Conservation (phyloP, 2,329 filamentous ascomycete genomes). For the Epichloe gansuensis region DNA sequence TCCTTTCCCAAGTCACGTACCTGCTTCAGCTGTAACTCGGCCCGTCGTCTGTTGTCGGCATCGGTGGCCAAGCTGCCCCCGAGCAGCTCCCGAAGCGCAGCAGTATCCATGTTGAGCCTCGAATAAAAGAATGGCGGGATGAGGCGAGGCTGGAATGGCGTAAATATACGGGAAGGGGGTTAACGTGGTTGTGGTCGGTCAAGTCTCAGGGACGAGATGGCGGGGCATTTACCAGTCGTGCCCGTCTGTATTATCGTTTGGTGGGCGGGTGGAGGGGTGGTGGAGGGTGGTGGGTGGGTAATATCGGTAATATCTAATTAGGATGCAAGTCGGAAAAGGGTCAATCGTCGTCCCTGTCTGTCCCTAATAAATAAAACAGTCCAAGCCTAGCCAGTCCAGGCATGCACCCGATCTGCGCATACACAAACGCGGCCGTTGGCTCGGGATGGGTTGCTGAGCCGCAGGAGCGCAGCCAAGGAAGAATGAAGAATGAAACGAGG, state of each 20-base stretch:
- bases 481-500: not conserved
- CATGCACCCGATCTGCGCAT: not conserved
- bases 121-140: constrained; percentile 1
- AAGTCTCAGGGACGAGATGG: constrained; percentile 2
- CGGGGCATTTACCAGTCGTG: constrained; percentile 4
- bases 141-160: not conserved
- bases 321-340: not conserved
- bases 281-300: too few species aligned
- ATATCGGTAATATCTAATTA: too few species aligned
- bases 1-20: constrained; percentile 33
- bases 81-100: constrained; percentile 63
- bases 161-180: not conserved
- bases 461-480: not conserved
- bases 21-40: constrained; percentile 71
- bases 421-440: not conserved
- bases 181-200: constrained; percentile 3
- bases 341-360: not conserved
- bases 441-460: not conserved
- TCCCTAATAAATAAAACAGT: not conserved
- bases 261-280: not conserved
- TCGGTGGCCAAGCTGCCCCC: constrained; percentile 63
- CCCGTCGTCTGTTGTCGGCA: constrained; percentile 60
- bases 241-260: not conserved
- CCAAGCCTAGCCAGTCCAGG: not conserved
- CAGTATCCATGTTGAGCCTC: constrained; percentile 50